A percentile compares a stretch with the other conserved stretches of the same genome.
These are phyloP conservation scores for Diospyros kaki DNA, from an alignment of 148 eudicot genomes.

Conservation along the genomic window DNA sequence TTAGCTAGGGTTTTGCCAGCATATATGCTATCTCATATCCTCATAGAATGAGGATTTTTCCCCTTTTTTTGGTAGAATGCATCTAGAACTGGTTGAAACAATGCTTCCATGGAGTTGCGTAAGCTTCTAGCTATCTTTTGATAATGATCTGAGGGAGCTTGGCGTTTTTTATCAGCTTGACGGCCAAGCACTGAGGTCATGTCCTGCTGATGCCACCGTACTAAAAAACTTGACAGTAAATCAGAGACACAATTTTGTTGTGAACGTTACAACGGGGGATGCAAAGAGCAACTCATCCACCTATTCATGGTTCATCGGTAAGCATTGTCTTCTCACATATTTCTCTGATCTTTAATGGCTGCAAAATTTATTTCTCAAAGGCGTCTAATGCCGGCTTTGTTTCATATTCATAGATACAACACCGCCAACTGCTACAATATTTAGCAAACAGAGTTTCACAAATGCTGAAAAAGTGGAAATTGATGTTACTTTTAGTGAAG, in stretches of 20 bases:
- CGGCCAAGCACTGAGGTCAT: conserved; percentile 7
- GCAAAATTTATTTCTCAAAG: neutral
- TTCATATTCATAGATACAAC: conserved; percentile 4
- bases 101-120: neutral
- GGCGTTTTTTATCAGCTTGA: conserved; percentile 6
- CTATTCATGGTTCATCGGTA: conserved; percentile 14
- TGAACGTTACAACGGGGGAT: neutral
- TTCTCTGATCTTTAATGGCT: no score
- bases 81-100: neutral
- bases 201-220: conserved; percentile 9
- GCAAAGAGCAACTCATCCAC: conserved; percentile 1
- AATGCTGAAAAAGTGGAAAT: neutral
- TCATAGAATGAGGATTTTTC: no score
- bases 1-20: no score
- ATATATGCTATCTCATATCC: no score
- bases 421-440: conserved; percentile 14
- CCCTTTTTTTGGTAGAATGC: neutral
- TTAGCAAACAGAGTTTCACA: conserved; percentile 9
- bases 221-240: conserved; percentile 13
- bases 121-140: neutral
- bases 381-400: neutral
- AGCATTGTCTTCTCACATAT: neutral
- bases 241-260: conserved; percentile 12
- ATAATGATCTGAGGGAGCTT: neutral
- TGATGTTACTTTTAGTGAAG: conserved; percentile 9